phyloP scores from a whole-genome alignment of 1,284 basidiomycete genomes.

The Cryptococcus sp. region DNA sequence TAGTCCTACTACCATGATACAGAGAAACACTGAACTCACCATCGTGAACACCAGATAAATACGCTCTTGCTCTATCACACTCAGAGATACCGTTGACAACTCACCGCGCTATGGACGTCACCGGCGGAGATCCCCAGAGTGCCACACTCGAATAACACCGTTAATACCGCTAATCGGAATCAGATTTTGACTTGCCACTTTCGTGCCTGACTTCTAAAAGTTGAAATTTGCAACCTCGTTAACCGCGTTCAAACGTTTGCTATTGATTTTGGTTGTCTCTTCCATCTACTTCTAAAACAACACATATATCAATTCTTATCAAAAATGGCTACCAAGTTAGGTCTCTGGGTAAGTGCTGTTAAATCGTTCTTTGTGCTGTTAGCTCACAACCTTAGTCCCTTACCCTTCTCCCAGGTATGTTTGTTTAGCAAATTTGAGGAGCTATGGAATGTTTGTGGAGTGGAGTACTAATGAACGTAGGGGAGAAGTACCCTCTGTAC shows the following conservation, averaged over 20 bases:
- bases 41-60: background rate
- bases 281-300: background rate
- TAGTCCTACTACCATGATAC: constrained; percentile 1
- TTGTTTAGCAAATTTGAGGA: no score
- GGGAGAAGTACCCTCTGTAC: constrained; percentile 59
- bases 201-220: constrained; percentile 1
- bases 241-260: background rate
- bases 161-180: background rate
- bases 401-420: constrained; percentile 30
- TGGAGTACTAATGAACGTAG: constrained; percentile 46
- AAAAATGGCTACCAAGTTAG: constrained; percentile 41
- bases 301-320: background rate
- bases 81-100: no score
- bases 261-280: no score
- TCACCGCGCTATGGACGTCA: no score
- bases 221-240: background rate
- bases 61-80: no score
- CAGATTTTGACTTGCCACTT: background rate
- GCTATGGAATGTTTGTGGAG: no score
- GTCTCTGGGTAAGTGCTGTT: constrained; percentile 38
- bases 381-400: constrained; percentile 15
- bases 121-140: background rate
- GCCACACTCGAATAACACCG: constrained; percentile 2
- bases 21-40: constrained; percentile 4
- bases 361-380: background rate